These are phyloP conservation scores for Mentha longifolia DNA, from an alignment of 257 asterid species.

Conservation along the genomic window DNA sequence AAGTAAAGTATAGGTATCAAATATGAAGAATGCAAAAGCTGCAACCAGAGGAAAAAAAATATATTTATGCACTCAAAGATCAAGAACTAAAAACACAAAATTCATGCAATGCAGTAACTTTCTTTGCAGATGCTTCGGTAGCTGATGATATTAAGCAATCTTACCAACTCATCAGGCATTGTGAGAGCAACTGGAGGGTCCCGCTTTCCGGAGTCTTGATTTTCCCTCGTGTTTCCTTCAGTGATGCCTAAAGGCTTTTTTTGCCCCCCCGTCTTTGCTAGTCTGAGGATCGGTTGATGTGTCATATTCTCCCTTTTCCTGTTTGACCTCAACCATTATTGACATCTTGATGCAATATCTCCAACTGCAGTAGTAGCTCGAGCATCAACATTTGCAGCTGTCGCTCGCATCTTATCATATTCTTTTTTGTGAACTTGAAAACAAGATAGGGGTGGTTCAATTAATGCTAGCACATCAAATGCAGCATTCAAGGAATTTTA, in stretches of 20 bases:
- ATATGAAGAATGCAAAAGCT: too few species aligned
- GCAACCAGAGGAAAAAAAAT: neutral
- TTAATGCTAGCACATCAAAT: slow-evolving; percentile 15
- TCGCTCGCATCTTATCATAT: slow-evolving; percentile 92
- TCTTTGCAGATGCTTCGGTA: too few species aligned
- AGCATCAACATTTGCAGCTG: slow-evolving; percentile 98
- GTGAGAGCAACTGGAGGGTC: slow-evolving; percentile 51
- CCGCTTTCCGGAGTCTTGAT: slow-evolving; percentile 69
- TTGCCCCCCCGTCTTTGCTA: slow-evolving; percentile 54
- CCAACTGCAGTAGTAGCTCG: slow-evolving; percentile 97
- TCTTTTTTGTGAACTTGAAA: slow-evolving; percentile 87
- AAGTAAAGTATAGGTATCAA: neutral
- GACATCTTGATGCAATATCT: slow-evolving; percentile 94
- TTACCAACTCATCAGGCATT: slow-evolving; percentile 57
- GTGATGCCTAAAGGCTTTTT: slow-evolving; percentile 53
- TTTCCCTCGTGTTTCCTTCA: slow-evolving; percentile 59
- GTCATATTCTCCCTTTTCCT: slow-evolving; percentile 81
- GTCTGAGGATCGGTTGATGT: slow-evolving; percentile 61
- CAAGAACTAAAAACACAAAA: too few species aligned
- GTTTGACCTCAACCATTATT: slow-evolving; percentile 89
- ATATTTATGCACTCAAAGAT: too few species aligned
- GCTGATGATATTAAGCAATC: neutral
- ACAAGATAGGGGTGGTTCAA: neutral
- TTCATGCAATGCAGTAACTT: too few species aligned
- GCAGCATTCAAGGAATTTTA: neutral